A percentile compares a stretch with the other conserved stretches of the same genome.
These are phyloP conservation scores for Dioscorea dumetorum DNA, from an alignment of 106 monocot genomes.

Conservation along the genomic window DNA sequence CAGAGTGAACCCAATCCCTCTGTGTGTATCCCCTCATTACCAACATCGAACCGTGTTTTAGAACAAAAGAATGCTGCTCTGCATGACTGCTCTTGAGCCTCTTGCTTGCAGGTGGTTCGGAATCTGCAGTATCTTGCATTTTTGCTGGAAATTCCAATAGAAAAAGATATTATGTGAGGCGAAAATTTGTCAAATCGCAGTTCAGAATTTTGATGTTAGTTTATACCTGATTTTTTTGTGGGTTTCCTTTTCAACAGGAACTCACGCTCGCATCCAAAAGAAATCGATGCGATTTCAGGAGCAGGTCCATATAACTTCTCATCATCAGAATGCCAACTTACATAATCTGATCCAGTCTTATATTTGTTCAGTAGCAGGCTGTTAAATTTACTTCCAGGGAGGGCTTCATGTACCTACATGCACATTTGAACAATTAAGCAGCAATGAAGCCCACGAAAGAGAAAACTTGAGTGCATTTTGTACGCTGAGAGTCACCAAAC, in stretches of 20 bases:
- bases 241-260: constrained; percentile 69
- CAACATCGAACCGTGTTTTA: constrained; percentile 89
- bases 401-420: constrained; percentile 71
- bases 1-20: constrained; percentile 85
- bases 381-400: constrained; percentile 82
- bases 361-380: constrained; percentile 68
- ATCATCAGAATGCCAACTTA: constrained; percentile 95
- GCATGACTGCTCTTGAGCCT: constrained; percentile 15
- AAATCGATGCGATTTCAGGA: constrained; percentile 91
- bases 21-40: constrained; percentile 90
- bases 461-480: not conserved
- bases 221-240: constrained; percentile 39
- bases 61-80: constrained; percentile 55
- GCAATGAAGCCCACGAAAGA: not conserved
- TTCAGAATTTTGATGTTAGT: not conserved
- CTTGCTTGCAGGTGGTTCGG: constrained; percentile 30
- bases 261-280: constrained; percentile 89
- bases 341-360: constrained; percentile 79
- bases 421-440: not conserved
- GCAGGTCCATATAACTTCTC: constrained; percentile 88
- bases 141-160: not conserved
- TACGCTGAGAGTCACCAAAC: too few species aligned
- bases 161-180: not conserved
- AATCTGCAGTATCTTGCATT: constrained; percentile 8
- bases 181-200: not conserved